These are phyloP conservation scores for Chlorella vulgaris DNA, from an alignment of 139 green algal species.

Conservation along the genomic window DNA sequence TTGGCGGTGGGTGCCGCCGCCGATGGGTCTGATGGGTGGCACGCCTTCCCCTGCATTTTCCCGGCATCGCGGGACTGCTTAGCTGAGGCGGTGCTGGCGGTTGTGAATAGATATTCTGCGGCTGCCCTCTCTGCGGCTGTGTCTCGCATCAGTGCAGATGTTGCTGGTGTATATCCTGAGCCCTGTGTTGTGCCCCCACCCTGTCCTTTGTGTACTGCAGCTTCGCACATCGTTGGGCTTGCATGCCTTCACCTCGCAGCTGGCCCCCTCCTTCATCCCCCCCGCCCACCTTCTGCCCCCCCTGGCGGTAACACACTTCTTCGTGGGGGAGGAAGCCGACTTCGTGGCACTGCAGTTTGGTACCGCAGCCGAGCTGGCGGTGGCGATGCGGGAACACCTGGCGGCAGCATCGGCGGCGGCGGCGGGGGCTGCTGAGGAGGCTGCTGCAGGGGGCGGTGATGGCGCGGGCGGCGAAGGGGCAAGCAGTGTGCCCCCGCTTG, in stretches of 20 bases:
- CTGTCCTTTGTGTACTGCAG: background rate
- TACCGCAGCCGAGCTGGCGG: constrained; percentile 29
- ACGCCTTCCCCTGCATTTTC: no score
- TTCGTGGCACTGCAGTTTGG: constrained; percentile 18
- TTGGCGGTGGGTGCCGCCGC: constrained; percentile 5
- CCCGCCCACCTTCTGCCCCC: background rate
- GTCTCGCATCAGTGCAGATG: no score
- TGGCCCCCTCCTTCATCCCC: background rate
- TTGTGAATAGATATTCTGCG: no score
- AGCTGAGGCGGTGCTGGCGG: no score
- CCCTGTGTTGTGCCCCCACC: no score
- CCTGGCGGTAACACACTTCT: constrained; percentile 9
- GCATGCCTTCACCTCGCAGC: constrained; percentile 10
- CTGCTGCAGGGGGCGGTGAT: background rate
- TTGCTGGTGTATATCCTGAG: no score
- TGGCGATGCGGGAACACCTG: constrained; percentile 38
- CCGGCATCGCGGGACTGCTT: no score
- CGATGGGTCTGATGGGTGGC: background rate
- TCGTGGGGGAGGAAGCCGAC: background rate
- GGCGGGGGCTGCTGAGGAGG: background rate
- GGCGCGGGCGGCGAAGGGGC: background rate
- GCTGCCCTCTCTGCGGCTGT: no score
- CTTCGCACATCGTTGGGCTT: constrained; percentile 26
- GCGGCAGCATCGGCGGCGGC: background rate
- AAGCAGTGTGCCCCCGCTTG: background rate